Evolutionary conservation across 805 yeast genomes (phyloP), one percentile per base, ranked within the genome.

Genomic region (Starmera quercuum): DNA sequence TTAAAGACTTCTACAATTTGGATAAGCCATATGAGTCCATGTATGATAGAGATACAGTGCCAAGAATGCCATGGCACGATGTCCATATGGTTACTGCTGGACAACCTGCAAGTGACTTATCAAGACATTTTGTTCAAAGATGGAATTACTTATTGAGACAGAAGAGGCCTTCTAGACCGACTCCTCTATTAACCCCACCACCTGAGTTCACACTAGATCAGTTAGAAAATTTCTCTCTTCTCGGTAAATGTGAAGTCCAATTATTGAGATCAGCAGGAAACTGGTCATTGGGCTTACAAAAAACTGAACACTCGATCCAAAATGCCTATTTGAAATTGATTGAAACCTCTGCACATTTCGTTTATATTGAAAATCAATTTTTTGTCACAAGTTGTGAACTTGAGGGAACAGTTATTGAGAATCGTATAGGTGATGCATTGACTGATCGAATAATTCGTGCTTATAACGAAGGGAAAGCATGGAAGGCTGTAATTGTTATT

Each of bases 21-120:
- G 85, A 87, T 42, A 75, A 78, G 45, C 97, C 98, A 2, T 86
- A 79, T 49, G 94, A 85, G 32, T 84, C 85, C 16, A 82, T 90
- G 92, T 86, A 86, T 51, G 95, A 92, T 56, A 71, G 99, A 39
- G 64, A 71, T 12, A 56, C 56, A 14, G 70, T 74, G 15, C 97
- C 98, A 3, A 73, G 99, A 47, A 92, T 92, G 99, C 98, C 98
- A 8, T 92, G 98, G 99, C 99, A 92, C 58, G 99, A 92, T 68
- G 85, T 92, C 25, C 97, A 92, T 46, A 92, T 88, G 95, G 77
- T 87, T 61, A 78, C 94, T 1, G 75, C 88, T 3, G 99, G 99
- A 11, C 94, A 88, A 49, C 77, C 88, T 4, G 98, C 97, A 0
- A 71, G 97, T 39, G 99, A 92, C 56, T 59, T 90, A 33, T 73